A percentile compares a stretch with the other conserved stretches of the same genome.
Evolutionary conservation across 176 grass and related monocot genomes (phyloP).

Genomic region (Juncus inflexus): DNA sequence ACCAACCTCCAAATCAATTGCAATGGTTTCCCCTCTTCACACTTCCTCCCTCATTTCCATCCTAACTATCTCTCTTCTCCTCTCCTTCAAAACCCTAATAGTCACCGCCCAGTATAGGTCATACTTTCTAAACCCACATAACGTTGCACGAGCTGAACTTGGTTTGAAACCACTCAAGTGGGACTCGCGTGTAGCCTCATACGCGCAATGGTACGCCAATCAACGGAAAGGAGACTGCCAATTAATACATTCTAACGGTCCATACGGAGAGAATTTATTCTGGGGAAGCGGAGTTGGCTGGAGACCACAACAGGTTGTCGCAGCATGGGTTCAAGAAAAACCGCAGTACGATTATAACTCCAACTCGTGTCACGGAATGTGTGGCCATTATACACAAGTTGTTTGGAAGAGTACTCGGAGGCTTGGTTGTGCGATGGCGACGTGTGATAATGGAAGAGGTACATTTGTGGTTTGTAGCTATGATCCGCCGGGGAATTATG

Average conservation of each 20-base stretch:
- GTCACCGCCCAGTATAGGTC: slow-evolving; percentile 1
- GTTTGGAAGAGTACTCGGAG: slow-evolving; percentile 40
- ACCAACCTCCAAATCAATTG: slow-evolving; percentile 9
- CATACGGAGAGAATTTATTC: slow-evolving; percentile 91
- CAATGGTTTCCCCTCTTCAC: slow-evolving; percentile 28
- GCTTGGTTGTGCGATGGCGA: slow-evolving; percentile 50
- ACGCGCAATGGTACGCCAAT: slow-evolving; percentile 59
- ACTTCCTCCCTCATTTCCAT: not conserved
- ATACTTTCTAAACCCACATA: slow-evolving; percentile 58
- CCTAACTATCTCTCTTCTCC: slow-evolving; percentile 21
- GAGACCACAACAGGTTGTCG: slow-evolving; percentile 51
- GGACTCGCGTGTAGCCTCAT: slow-evolving; percentile 46
- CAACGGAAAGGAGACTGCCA: slow-evolving; percentile 57
- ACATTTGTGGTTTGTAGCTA: slow-evolving; percentile 80
- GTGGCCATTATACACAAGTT: slow-evolving; percentile 86
- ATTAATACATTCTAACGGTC: slow-evolving; percentile 60
- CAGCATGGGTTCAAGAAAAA: slow-evolving; percentile 52
- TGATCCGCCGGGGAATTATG: slow-evolving; percentile 63
- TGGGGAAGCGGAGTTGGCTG: slow-evolving; percentile 68
- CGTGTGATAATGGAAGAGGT: slow-evolving; percentile 34
- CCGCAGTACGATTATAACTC: slow-evolving; percentile 52
- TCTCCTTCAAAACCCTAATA: slow-evolving; percentile 5
- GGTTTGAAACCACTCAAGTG: slow-evolving; percentile 39
- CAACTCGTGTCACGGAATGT: slow-evolving; percentile 65
- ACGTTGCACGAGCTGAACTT: slow-evolving; percentile 37